Base-by-base conservation (phyloP, 2,329 filamentous ascomycete species). In the Talaromyces marneffei region DNA sequence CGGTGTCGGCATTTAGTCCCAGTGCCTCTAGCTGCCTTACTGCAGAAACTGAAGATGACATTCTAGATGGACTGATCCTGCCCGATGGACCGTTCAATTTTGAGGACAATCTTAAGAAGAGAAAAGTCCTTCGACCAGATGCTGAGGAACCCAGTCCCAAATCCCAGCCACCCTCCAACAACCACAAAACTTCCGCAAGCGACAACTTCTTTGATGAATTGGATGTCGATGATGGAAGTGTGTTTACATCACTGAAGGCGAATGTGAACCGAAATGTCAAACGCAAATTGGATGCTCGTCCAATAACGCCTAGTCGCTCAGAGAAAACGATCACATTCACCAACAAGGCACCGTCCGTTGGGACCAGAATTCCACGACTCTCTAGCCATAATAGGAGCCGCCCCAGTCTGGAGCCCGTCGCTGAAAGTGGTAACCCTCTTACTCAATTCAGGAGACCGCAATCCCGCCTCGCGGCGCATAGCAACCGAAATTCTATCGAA, bases 21-120 rank as follows among this genome's bases (percentile, higher is more conserved):
- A 97, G 92, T 73, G 84, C 96, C 60, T 90, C 92, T 20, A 97
- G 93, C 74, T 94, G 90, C 65, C 87, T 96, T 67, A 96, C 92
- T 1, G 84, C 86, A 9, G 94, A 97, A 78, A 97, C 92, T 71
- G 93, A 97, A 71, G 92, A 96, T 67, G 93, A 97, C 74, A 89
- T 90, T 6, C 84, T 97, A 63, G 90, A 94, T 63, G 93, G 93
- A n/a, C 82, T 99, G 14, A 80, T 96, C 20, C 81, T 97, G 18
- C 94, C 94, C 0, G 83, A 84, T 59, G 92, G 92, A 0, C 91
- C 91, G 20, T 80, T 99, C 57, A 87, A 96, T 74, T 89, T 97
- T 69, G 84, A 85, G 42, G 87, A 91, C 65, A 87, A 91, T 57
- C 79, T 97, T 44, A 87, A 88, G 68, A 87, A 86, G 70, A 83